Evolutionary conservation across 208 protist species (phyloP).

Genomic region (Lotmaria passim): DNA sequence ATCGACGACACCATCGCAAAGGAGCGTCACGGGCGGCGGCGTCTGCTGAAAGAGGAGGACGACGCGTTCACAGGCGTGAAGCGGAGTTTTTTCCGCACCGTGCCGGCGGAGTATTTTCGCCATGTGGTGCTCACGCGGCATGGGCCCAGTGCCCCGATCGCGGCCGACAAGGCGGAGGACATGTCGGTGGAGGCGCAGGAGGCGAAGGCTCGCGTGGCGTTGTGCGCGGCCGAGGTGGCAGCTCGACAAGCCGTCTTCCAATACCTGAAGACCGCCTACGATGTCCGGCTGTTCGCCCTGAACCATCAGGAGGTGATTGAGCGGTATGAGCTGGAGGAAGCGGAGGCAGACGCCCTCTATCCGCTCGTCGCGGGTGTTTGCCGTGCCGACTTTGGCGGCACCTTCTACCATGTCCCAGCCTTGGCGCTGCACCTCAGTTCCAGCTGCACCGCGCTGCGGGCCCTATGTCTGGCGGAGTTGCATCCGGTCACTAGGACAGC

Average conservation of each 20-base stretch:
- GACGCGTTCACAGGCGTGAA: constrained; percentile 45
- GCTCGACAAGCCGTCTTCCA: constrained; percentile 47
- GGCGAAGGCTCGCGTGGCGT: constrained; percentile 26
- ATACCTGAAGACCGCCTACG: constrained; percentile 68
- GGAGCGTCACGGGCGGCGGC: constrained; percentile 47
- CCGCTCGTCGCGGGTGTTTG: constrained; percentile 31
- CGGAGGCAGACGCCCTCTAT: constrained; percentile 44
- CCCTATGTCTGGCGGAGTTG: constrained; percentile 32
- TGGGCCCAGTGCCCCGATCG: constrained; percentile 23
- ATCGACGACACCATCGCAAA: constrained; percentile 37
- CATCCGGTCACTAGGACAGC: too few species aligned
- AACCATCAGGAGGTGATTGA: constrained; percentile 54
- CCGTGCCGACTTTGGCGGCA: constrained; percentile 55
- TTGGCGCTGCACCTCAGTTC: constrained; percentile 47
- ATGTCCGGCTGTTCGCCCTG: constrained; percentile 54
- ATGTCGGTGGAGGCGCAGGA: constrained; percentile 48
- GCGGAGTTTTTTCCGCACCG: constrained; percentile 54
- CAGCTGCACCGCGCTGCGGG: constrained; percentile 30
- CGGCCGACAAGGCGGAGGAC: constrained; percentile 18
- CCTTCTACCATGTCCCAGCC: constrained; percentile 51
- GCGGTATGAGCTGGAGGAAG: constrained; percentile 62
- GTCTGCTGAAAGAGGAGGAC: constrained; percentile 59
- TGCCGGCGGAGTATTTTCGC: constrained; percentile 74
- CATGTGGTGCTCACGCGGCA: constrained; percentile 48
- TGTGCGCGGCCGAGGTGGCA: constrained; percentile 46